phyloP scores from a whole-genome alignment of 805 yeast genomes.

The Zygoascus tannicola region DNA sequence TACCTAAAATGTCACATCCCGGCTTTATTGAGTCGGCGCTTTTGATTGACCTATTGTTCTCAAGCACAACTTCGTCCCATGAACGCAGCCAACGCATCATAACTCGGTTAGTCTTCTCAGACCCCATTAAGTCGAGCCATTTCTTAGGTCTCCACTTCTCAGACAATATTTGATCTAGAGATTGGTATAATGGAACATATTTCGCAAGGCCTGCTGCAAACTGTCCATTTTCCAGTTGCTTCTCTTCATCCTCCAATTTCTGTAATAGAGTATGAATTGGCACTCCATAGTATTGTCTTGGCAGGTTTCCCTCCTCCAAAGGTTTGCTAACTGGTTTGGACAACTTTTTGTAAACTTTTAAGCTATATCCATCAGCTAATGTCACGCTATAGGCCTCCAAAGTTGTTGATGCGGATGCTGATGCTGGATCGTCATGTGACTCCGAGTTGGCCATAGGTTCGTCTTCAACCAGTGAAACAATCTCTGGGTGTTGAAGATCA shows the following conservation, averaged over 20 bases:
- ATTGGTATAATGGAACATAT: no score
- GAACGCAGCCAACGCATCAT: slow-evolving; percentile 55
- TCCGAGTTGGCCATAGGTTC: no score
- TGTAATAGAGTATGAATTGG: slow-evolving; percentile 2
- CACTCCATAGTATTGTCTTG: slow-evolving; percentile 1
- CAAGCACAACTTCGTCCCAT: slow-evolving; percentile 56
- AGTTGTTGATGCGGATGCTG: no score
- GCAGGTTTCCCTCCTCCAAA: background rate
- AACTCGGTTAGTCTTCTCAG: slow-evolving; percentile 52
- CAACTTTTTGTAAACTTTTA: background rate
- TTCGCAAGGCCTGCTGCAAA: background rate
- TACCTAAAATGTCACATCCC: slow-evolving; percentile 39
- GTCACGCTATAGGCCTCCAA: background rate
- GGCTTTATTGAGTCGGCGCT: slow-evolving; percentile 1
- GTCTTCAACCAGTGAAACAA: no score
- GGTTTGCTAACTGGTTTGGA: no score
- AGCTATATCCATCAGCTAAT: background rate
- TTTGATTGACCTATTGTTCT: slow-evolving; percentile 26
- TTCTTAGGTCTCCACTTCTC: slow-evolving; percentile 60
- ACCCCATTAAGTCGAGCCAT: slow-evolving; percentile 62
- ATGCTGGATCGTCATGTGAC: no score
- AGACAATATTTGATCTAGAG: slow-evolving; percentile 33
- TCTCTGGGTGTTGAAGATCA: no score
- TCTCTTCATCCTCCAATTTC: background rate
- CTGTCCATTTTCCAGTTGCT: background rate